Evolutionary conservation across 148 eudicot genomes (phyloP), one percentile per base, ranked within the genome.

Genomic region (Arctostaphylos glauca): DNA sequence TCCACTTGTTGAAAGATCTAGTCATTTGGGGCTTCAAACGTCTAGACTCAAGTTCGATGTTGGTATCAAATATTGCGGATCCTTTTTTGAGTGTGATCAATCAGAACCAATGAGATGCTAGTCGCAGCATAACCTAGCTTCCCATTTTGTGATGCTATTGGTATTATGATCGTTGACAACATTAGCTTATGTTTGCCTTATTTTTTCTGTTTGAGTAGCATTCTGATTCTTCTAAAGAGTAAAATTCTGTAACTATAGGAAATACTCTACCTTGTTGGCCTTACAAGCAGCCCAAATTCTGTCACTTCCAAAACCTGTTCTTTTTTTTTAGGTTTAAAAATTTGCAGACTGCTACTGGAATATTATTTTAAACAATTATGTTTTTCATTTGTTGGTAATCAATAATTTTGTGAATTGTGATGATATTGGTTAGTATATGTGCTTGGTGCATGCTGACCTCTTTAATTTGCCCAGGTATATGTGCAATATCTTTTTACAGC

Each of bases 1-100:
- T 64, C 41, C 70, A 25, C 70, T 64, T 64, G 70, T 64, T 64
- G 70, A 64, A 19, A 64, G 70, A 64, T 38, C 70, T 64, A 31
- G 23, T 64, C 70, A 64, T 25, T 23, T 64, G 41, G 70, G 70
- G 70, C 41, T 64, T 31, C 38, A 31, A 52, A 52, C 8, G 54
- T 52, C 9, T 13, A 52, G 54, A 52, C 10, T 2, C 54, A 52
- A 52, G 54, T 52, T 52, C 12, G 10, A 52, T 52, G 71, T 41
- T 66, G 44, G 71, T 10, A 25, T 66, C 71, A 66, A 66, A 25
- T 15, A 66, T 43, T 10, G 13, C 13, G 71, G 71, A 66, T 66
- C 38, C 44, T 66, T 66, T 10, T 13, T 66, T 66, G 44, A 66
- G 16, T 9, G 31, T 23, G 70, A 64, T 64, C 70, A 64, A 64